phyloP scores from a whole-genome alignment of 202 grass and related monocot species.

The Setaria italica region DNA sequence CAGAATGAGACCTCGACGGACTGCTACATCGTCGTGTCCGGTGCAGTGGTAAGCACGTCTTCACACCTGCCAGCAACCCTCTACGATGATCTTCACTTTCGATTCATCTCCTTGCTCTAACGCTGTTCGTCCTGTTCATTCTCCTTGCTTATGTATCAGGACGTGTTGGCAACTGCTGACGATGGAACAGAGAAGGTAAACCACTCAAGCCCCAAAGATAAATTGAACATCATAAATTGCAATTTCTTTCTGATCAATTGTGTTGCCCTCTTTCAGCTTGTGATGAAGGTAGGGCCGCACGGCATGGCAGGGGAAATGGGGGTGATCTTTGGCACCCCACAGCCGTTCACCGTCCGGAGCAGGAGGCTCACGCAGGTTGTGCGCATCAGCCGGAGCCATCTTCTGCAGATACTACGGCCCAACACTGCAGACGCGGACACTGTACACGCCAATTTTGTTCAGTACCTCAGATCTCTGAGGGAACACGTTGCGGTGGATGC shows the following conservation, averaged over 20 bases:
- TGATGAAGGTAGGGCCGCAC: constrained; percentile 40
- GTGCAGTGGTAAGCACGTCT: constrained; percentile 53
- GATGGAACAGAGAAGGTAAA: constrained; percentile 46
- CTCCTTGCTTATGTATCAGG: constrained; percentile 4
- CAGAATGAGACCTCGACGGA: constrained; percentile 57
- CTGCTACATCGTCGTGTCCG: constrained; percentile 61
- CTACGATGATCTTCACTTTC: background rate
- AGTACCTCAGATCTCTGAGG: constrained; percentile 40
- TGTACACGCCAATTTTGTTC: constrained; percentile 50
- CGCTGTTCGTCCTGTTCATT: background rate
- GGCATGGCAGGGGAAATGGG: constrained; percentile 66
- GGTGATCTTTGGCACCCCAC: constrained; percentile 62
- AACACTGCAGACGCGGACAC: constrained; percentile 40
- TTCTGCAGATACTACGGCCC: constrained; percentile 43
- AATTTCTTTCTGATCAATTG: background rate
- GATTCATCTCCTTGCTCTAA: background rate
- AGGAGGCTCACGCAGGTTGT: constrained; percentile 51
- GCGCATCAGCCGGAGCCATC: constrained; percentile 43
- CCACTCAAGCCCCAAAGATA: background rate
- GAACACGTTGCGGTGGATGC: background rate
- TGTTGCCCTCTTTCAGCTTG: constrained; percentile 18
- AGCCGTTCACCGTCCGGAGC: constrained; percentile 62
- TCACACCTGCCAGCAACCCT: background rate
- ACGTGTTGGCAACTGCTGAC: background rate
- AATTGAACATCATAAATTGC: background rate